Conservation (phyloP, 306 rosid genomes). For the Fragaria vesca region DNA sequence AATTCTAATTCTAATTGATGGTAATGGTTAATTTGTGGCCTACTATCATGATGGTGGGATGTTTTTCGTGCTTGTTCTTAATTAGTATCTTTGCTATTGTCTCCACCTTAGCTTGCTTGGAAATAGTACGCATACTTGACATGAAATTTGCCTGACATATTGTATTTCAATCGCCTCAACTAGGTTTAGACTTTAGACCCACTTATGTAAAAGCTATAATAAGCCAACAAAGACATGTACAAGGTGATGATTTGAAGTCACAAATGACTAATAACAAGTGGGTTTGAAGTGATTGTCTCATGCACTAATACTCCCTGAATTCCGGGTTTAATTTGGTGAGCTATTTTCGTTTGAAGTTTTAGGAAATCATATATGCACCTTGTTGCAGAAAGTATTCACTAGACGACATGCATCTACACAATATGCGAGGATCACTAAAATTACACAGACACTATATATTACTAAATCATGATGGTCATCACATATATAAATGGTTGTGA, state of each 20-base stretch:
- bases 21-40: background rate
- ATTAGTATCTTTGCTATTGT: background rate
- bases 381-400: too few species aligned
- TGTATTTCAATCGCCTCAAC: conserved; percentile 17
- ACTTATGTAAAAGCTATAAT: conserved; percentile 18
- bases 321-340: background rate
- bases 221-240: background rate
- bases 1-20: background rate
- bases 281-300: background rate
- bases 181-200: background rate
- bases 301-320: conserved; percentile 10
- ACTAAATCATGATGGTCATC: too few species aligned
- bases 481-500: too few species aligned
- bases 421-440: too few species aligned
- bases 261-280: background rate
- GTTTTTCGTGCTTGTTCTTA: background rate
- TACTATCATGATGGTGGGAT: background rate
- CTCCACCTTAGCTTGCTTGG: background rate
- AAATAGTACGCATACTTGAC: background rate
- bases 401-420: too few species aligned
- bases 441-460: too few species aligned
- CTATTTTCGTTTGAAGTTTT: background rate
- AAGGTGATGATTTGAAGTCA: background rate
- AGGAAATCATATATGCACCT: too few species aligned
- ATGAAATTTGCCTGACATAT: conserved; percentile 3